Conservation (phyloP, 2,329 filamentous ascomycete genomes). For the Aplosporella prunicola region DNA sequence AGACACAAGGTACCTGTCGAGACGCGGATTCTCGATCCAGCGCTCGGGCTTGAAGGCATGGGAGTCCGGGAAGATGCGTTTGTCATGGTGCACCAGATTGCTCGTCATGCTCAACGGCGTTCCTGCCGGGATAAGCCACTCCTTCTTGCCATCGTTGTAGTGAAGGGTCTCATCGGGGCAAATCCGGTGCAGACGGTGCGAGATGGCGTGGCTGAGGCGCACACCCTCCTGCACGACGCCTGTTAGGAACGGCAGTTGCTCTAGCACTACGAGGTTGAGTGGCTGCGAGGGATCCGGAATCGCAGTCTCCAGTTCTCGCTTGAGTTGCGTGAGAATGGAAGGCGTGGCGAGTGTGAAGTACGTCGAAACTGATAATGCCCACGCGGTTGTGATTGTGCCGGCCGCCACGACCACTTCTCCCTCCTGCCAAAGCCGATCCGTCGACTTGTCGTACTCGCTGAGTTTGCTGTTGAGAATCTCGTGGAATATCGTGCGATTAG, state of each 20-base stretch:
- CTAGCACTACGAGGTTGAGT: not conserved
- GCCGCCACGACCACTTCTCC: conserved; percentile 9
- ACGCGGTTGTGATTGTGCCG: conserved; percentile 28
- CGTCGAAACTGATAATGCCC: conserved; percentile 6
- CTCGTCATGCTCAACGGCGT: conserved; percentile 7
- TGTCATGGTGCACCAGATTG: conserved; percentile 21
- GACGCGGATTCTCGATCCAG: conserved; percentile 18
- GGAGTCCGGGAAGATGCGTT: conserved; percentile 24
- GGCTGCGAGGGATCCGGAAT: conserved; percentile 1
- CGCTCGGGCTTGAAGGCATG: conserved; percentile 22
- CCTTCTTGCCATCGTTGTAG: conserved; percentile 1
- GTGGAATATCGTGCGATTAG: conserved; percentile 10
- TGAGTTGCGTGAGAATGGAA: not conserved
- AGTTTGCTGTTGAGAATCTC: conserved; percentile 11
- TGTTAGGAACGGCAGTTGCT: conserved; percentile 13
- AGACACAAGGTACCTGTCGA: conserved; percentile 21
- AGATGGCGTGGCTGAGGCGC: conserved; percentile 11
- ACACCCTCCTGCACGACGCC: conserved; percentile 15
- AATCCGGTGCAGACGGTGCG: conserved; percentile 12
- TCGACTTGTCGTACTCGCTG: conserved; percentile 5
- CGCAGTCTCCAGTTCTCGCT: conserved; percentile 3
- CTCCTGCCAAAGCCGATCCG: conserved; percentile 10
- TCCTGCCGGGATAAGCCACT: conserved; percentile 10
- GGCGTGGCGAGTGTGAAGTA: conserved; percentile 1
- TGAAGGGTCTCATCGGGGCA: conserved; percentile 8